phyloP scores from a whole-genome alignment of 1,284 basidiomycete species.

The Malassezia furfur region DNA sequence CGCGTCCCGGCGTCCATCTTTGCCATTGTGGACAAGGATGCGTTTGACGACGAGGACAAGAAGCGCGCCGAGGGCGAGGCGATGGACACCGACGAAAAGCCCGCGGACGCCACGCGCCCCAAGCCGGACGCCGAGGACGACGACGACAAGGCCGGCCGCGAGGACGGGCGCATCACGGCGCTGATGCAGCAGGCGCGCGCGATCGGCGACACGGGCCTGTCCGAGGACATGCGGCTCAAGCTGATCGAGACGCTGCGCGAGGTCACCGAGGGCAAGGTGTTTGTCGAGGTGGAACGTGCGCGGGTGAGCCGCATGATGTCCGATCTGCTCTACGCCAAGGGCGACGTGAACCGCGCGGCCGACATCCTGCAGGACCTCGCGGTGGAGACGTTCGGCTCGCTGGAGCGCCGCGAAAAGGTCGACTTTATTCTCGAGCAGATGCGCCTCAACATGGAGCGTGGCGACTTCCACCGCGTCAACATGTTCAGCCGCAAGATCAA shows the following conservation, averaged over 20 bases:
- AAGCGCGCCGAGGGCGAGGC: conserved; percentile 18
- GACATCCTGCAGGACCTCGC: conserved; percentile 72
- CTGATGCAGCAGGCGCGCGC: conserved; percentile 32
- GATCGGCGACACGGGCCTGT: conserved; percentile 32
- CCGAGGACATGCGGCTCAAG: conserved; percentile 24
- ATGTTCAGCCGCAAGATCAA: conserved; percentile 92
- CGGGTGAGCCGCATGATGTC: conserved; percentile 55
- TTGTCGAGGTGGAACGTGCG: conserved; percentile 90
- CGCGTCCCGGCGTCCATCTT: conserved; percentile 16
- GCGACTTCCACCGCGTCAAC: conserved; percentile 77
- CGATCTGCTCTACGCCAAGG: conserved; percentile 31
- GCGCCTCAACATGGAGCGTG: conserved; percentile 69
- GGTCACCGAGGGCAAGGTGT: conserved; percentile 98
- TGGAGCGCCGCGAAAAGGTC: conserved; percentile 95
- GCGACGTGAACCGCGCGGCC: conserved; percentile 38
- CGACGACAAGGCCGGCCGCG: conserved; percentile 33
- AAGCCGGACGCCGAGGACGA: conserved; percentile 10
- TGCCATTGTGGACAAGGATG: conserved; percentile 15
- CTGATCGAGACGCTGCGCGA: conserved; percentile 66
- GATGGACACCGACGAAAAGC: not conserved
- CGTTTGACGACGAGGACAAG: conserved; percentile 16
- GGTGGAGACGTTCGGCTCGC: conserved; percentile 96
- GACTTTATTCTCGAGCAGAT: conserved; percentile 98
- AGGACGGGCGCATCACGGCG: conserved; percentile 29
- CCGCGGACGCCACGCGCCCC: not conserved